Base-by-base conservation (phyloP, 2,329 filamentous ascomycete species). In the Talaromyces sp. region DNA sequence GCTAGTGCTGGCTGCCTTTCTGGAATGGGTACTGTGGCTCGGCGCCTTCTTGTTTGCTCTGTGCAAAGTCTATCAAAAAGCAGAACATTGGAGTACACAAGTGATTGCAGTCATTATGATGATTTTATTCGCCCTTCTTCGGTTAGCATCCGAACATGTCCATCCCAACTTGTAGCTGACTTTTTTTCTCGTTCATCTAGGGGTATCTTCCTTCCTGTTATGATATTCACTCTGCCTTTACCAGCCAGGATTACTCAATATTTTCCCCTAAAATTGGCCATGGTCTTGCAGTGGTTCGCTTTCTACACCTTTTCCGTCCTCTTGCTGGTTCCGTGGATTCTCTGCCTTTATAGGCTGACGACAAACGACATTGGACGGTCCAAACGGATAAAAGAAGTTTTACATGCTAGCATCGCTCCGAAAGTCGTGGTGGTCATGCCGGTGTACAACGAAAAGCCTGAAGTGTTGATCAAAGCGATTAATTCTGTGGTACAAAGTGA, bases 391-490 rank as follows among this genome's bases (percentile, higher is more conserved):
- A 93, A 96, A 72, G 85, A 90, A 64, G 86, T 91, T 0, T 82
- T 97, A 56, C 91, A 96, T 72, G 91, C 96, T 71, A 79, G 85
- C 2, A 92, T 88, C 0, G 93, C 95, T 0, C 95, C 93, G 1
- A 98, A 98, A 75, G 89, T 96, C 17, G 91, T 97, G 64, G 89
- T 98, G 62, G 89, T 98, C 61, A 97, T 98, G 92, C 95, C 93
- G 4, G 96, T 93, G 70, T 98, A 96, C 79, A 91, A 95, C 70
- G 95, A 98, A 71, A 87, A 92, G 31, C 90, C 91, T 0, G 89
- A 90, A 0, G 83, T 96, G 13, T 82, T 98, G 53, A 81, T 97
- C 59, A 89, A 89, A 53, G 95, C 93, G 4, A 83, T 97, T 67
- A 88, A 97, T 76, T 97, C 93, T 0, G 88, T 98, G 35, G 91